Percentiles rank a stretch among this genome's conserved stretches.
Evolutionary conservation across 805 yeast genomes (phyloP).

Genomic region (Nakazawaea laoshanensis): DNA sequence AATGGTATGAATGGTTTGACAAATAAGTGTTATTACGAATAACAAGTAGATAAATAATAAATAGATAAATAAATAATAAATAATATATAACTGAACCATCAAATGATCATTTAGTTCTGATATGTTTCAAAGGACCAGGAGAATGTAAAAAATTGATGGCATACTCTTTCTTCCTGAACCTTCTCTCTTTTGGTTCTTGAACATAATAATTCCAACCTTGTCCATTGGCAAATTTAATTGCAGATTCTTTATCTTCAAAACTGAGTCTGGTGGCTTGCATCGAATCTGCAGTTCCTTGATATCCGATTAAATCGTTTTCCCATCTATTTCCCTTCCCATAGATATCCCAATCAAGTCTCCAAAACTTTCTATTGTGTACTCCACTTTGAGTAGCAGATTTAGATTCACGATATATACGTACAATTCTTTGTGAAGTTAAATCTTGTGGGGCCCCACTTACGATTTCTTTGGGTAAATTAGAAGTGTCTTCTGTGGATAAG

Average conservation of each 20-base stretch:
- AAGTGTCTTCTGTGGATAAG: constrained; percentile 14
- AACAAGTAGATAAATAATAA: constrained; percentile 7
- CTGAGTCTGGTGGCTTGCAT: constrained; percentile 74
- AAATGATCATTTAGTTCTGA: constrained; percentile 57
- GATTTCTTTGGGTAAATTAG: constrained; percentile 40
- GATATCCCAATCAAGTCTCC: constrained; percentile 85
- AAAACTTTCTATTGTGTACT: constrained; percentile 36
- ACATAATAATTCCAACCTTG: constrained; percentile 83
- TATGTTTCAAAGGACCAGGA: constrained; percentile 65
- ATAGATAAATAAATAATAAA: constrained; percentile 1
- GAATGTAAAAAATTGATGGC: constrained; percentile 64
- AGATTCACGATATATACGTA: constrained; percentile 68
- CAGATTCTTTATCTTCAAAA: constrained; percentile 69
- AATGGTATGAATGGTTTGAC: not conserved
- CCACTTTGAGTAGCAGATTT: constrained; percentile 82
- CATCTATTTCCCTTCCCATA: constrained; percentile 70
- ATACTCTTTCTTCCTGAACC: constrained; percentile 68
- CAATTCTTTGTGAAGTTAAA: constrained; percentile 51
- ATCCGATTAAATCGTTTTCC: constrained; percentile 87
- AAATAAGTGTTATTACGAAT: constrained; percentile 15
- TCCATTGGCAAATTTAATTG: constrained; percentile 68
- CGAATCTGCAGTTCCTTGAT: constrained; percentile 71
- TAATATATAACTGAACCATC: constrained; percentile 4
- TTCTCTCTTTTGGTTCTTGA: constrained; percentile 73
- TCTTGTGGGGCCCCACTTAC: constrained; percentile 75